Conservation (phyloP, 257 asterid species). For the Marsdenia floribunda region DNA sequence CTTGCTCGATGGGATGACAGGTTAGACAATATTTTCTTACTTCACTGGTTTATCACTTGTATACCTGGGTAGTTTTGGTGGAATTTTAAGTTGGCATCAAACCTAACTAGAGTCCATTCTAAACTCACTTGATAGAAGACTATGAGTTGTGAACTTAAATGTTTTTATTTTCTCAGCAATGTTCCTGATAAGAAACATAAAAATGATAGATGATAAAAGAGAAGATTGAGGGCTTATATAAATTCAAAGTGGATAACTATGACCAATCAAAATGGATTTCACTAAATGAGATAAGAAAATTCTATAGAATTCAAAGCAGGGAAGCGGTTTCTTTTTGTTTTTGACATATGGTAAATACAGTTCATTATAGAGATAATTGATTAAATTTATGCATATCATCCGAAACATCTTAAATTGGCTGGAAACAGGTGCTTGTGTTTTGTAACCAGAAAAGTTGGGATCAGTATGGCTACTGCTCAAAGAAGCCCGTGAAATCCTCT, state of each 20-base stretch:
- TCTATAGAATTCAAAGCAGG: not conserved
- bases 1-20: constrained; percentile 99
- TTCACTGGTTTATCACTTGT: not conserved
- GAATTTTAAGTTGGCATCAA: not conserved
- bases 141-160: not conserved
- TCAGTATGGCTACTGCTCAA: not conserved
- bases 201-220: not conserved
- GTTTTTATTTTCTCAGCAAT: not conserved
- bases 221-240: not conserved
- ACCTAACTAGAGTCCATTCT: not conserved
- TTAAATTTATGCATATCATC: too few species aligned
- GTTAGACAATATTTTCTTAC: constrained; percentile 32
- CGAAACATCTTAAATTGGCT: not conserved
- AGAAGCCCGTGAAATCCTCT: not conserved
- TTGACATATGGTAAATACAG: not conserved
- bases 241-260: not conserved
- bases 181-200: not conserved
- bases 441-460: not conserved
- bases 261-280: not conserved
- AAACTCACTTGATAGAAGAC: not conserved
- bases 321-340: not conserved
- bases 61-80: not conserved
- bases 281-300: not conserved
- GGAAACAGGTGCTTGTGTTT: too few species aligned
- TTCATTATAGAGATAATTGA: not conserved